phyloP scores from a whole-genome alignment of 225 moss, liverwort and hornwort genomes.

The Sphagnum contortum region DNA sequence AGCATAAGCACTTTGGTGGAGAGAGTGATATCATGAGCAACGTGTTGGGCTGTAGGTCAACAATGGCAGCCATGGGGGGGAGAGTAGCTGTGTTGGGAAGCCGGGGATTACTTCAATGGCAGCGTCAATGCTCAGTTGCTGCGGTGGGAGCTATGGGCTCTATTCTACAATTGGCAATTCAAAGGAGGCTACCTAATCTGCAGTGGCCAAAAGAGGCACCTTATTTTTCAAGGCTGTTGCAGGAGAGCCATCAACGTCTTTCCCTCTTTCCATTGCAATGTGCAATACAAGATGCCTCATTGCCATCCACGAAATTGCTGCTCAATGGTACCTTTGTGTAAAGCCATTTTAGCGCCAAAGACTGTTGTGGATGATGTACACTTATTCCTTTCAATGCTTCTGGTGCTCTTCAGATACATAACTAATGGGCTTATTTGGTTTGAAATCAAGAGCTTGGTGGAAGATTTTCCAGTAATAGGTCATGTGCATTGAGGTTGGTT shows the following conservation, averaged over 20 bases:
- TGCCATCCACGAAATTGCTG: conserved; percentile 36
- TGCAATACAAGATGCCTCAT: conserved; percentile 33
- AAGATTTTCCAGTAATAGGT: not conserved
- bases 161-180: conserved; percentile 17
- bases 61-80: conserved; percentile 38
- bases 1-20: too few species aligned
- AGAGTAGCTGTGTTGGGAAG: conserved; percentile 41
- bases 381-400: too few species aligned
- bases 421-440: not conserved
- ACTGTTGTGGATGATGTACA: too few species aligned
- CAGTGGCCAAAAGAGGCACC: conserved; percentile 18
- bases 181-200: conserved; percentile 17
- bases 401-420: not conserved
- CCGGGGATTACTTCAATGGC: conserved; percentile 30
- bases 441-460: not conserved
- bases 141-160: conserved; percentile 17
- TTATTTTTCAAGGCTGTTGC: conserved; percentile 10
- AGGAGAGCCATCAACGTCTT: conserved; percentile 14
- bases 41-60: conserved; percentile 29
- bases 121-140: conserved; percentile 24
- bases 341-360: too few species aligned
- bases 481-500: not conserved
- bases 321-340: conserved; percentile 28
- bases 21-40: conserved; percentile 18
- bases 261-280: conserved; percentile 29